A percentile compares a stretch with the other conserved stretches of the same genome.
These are phyloP conservation scores for Cytospora piceae DNA, from an alignment of 2,329 filamentous ascomycete species.

Conservation along the genomic window DNA sequence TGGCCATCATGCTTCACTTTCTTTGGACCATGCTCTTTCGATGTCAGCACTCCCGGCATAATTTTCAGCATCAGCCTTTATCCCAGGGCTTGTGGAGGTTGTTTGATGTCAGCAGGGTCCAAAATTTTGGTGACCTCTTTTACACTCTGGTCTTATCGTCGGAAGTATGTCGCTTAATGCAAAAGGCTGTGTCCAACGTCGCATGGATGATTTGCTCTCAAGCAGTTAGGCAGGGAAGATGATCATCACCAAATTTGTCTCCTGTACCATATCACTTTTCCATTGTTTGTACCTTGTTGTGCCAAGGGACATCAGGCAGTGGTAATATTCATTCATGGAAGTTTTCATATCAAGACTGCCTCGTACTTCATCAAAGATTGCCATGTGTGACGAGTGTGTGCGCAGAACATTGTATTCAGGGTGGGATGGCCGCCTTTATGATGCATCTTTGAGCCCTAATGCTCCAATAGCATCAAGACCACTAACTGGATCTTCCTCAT, in stretches of 20 bases:
- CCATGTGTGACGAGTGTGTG: background rate
- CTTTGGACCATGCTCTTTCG: constrained; percentile 27
- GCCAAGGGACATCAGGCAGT: constrained; percentile 27
- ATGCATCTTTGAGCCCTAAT: constrained; percentile 22
- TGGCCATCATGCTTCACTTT: constrained; percentile 33
- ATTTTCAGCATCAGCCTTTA: constrained; percentile 30
- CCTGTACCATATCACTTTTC: constrained; percentile 30
- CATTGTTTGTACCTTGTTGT: constrained; percentile 28
- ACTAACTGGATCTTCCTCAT: constrained; percentile 13
- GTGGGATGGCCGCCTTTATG: constrained; percentile 3
- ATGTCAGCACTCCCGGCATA: constrained; percentile 29
- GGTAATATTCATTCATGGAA: constrained; percentile 30
- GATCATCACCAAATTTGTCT: constrained; percentile 28
- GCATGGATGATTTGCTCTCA: constrained; percentile 28
- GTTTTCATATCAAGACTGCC: constrained; percentile 25
- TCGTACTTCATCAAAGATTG: background rate
- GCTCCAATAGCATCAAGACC: constrained; percentile 32
- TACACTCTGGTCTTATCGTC: constrained; percentile 30
- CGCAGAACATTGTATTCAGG: background rate
- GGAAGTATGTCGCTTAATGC: constrained; percentile 30
- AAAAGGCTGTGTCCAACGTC: constrained; percentile 27
- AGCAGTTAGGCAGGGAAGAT: constrained; percentile 29
- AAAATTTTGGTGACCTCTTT: constrained; percentile 30
- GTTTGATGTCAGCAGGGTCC: constrained; percentile 31
- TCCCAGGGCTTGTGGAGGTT: constrained; percentile 29